Conservation (phyloP, 2,329 filamentous ascomycete species). For the Dothideomycetes sp. region DNA sequence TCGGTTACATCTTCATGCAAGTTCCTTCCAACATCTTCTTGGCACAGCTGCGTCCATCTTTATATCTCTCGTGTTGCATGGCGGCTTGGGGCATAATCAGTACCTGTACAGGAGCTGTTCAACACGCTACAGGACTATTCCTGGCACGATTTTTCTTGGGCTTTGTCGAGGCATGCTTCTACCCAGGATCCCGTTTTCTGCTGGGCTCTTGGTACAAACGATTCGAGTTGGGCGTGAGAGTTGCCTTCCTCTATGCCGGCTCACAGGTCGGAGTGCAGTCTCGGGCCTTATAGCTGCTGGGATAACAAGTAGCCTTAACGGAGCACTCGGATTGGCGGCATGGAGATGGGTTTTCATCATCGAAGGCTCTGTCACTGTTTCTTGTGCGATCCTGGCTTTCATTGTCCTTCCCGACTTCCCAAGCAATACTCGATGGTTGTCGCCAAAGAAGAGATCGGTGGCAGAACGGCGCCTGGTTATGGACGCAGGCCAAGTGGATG, state of each 20-base stretch:
- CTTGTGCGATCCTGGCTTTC: constrained; percentile 1
- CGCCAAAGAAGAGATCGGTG: constrained; percentile 35
- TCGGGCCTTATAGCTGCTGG: constrained; percentile 46
- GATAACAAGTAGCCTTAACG: constrained; percentile 55
- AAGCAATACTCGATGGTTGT: constrained; percentile 41
- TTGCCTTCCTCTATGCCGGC: constrained; percentile 17
- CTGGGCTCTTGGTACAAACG: constrained; percentile 41
- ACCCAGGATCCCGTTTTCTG: constrained; percentile 30
- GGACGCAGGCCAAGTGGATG: too few relatives aligned
- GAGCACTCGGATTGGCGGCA: constrained; percentile 42
- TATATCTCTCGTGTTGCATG: too few relatives aligned
- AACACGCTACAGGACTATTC: constrained; percentile 25
- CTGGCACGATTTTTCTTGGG: constrained; percentile 28
- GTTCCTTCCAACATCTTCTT: too few relatives aligned
- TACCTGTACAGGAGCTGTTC: constrained; percentile 21
- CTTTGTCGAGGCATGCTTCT: constrained; percentile 33
- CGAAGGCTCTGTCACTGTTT: constrained; percentile 26
- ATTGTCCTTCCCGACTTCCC: constrained; percentile 31
- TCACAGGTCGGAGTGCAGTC: constrained; percentile 50
- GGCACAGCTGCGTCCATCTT: too few relatives aligned
- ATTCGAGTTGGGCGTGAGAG: constrained; percentile 26
- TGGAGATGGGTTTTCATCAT: constrained; percentile 34
- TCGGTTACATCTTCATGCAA: too few relatives aligned
- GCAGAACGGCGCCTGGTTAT: too few relatives aligned
- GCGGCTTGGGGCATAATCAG: constrained; percentile 28